phyloP scores from a whole-genome alignment of 177 flowering plant species.

The Vitis hybrid region DNA sequence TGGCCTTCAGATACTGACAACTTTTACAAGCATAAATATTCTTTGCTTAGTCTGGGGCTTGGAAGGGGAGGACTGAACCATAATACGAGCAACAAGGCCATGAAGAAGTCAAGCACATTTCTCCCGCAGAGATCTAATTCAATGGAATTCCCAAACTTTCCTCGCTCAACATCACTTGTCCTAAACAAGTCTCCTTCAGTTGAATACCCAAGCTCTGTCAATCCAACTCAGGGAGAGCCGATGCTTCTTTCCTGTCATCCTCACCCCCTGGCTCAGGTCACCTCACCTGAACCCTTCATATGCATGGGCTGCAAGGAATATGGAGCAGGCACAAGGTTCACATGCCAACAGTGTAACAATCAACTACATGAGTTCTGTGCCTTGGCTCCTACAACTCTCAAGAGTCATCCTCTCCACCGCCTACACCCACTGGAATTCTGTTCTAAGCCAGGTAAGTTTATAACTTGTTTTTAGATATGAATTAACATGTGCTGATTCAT shows the following conservation, averaged over 20 bases:
- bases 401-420: slow-evolving; percentile 60
- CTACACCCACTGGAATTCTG: slow-evolving; percentile 62
- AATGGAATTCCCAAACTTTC: slow-evolving; percentile 6
- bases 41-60: neutral
- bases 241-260: slow-evolving; percentile 57
- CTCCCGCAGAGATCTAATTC: slow-evolving; percentile 16
- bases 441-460: slow-evolving; percentile 47
- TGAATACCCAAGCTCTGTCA: slow-evolving; percentile 36
- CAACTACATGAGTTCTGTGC: slow-evolving; percentile 83
- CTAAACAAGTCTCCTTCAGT: slow-evolving; percentile 3
- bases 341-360: slow-evolving; percentile 56
- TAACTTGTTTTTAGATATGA: neutral
- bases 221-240: slow-evolving; percentile 33
- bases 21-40: slow-evolving; percentile 19
- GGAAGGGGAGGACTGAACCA: neutral
- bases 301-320: slow-evolving; percentile 81
- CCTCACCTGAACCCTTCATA: slow-evolving; percentile 45
- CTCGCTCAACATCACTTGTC: neutral
- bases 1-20: slow-evolving; percentile 1
- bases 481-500: no score
- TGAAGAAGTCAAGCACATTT: slow-evolving; percentile 17
- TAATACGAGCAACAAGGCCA: slow-evolving; percentile 10
- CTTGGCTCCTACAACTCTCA: slow-evolving; percentile 52
- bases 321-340: slow-evolving; percentile 67
- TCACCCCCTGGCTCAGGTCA: slow-evolving; percentile 40